phyloP scores from a whole-genome alignment of 139 green algal species.

The Chlorella sp. region DNA sequence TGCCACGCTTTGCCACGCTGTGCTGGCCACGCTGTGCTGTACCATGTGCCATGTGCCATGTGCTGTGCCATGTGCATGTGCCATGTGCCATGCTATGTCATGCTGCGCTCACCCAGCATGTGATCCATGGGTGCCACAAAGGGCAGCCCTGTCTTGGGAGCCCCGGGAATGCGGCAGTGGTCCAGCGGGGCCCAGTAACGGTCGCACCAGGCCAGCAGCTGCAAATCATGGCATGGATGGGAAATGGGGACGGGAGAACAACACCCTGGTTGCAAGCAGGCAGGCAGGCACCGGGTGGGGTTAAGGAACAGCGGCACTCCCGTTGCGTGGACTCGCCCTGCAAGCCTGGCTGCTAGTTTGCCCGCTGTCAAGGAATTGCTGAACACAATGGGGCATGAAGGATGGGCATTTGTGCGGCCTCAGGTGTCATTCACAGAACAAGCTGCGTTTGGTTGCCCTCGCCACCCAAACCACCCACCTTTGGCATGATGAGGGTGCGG shows the following conservation, averaged over 20 bases:
- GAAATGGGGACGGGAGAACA: neutral
- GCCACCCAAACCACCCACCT: neutral
- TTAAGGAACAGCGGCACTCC: too few relatives aligned
- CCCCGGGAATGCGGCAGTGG: constrained; percentile 60
- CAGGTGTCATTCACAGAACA: too few relatives aligned
- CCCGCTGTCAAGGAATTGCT: too few relatives aligned
- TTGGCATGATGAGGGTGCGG: constrained; percentile 43
- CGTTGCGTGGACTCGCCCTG: too few relatives aligned
- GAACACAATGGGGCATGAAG: too few relatives aligned
- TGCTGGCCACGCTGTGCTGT: too few relatives aligned
- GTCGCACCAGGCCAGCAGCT: constrained; percentile 76
- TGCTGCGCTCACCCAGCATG: constrained; percentile 51
- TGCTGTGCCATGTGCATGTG: neutral
- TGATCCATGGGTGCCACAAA: constrained; percentile 84
- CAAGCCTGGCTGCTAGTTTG: too few relatives aligned
- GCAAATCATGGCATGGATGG: neutral
- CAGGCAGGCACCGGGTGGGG: neutral
- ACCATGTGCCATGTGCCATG: too few relatives aligned
- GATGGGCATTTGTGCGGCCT: too few relatives aligned
- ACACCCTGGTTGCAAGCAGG: neutral
- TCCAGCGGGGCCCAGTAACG: constrained; percentile 65
- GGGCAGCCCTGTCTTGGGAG: constrained; percentile 56
- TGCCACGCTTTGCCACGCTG: too few relatives aligned
- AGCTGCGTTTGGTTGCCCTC: too few relatives aligned
- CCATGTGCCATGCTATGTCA: neutral